These are phyloP conservation scores for Candida insectalens DNA, from an alignment of 805 yeast species.

Conservation along the genomic window DNA sequence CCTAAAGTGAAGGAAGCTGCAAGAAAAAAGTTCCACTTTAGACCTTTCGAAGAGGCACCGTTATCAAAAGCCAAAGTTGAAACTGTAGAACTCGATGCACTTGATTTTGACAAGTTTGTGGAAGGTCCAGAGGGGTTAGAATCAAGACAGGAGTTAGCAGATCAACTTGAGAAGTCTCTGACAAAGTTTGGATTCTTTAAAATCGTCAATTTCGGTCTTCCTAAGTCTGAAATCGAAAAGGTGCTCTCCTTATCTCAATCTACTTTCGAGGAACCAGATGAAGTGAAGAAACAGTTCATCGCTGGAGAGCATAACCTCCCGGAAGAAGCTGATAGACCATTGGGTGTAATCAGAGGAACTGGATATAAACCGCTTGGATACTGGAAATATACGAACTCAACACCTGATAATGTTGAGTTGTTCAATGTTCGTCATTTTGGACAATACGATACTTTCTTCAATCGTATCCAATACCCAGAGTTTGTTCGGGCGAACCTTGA, in stretches of 20 bases:
- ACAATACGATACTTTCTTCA: conserved; percentile 27
- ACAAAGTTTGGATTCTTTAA: conserved; percentile 36
- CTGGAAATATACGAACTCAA: conserved; percentile 36
- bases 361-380: conserved; percentile 41
- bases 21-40: conserved; percentile 20
- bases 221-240: conserved; percentile 21
- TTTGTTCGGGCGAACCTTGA: conserved; percentile 27
- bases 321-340: conserved; percentile 16
- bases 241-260: conserved; percentile 31
- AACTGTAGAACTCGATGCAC: conserved; percentile 21
- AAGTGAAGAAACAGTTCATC: conserved; percentile 25
- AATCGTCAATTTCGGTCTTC: conserved; percentile 30
- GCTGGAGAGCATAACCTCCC: conserved; percentile 25
- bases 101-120: conserved; percentile 29
- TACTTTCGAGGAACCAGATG: conserved; percentile 30
- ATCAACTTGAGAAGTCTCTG: conserved; percentile 28
- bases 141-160: conserved; percentile 26
- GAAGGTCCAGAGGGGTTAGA: conserved; percentile 16
- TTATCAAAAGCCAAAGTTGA: conserved; percentile 11
- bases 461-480: conserved; percentile 35
- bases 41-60: conserved; percentile 24
- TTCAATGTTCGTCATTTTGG: conserved; percentile 32
- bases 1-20: conserved; percentile 2
- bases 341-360: conserved; percentile 37
- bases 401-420: conserved; percentile 34